Evolutionary conservation across 164 flowering plant genomes (phyloP), one percentile per base, ranked within the genome.

Genomic region (Berberis thunbergii): DNA sequence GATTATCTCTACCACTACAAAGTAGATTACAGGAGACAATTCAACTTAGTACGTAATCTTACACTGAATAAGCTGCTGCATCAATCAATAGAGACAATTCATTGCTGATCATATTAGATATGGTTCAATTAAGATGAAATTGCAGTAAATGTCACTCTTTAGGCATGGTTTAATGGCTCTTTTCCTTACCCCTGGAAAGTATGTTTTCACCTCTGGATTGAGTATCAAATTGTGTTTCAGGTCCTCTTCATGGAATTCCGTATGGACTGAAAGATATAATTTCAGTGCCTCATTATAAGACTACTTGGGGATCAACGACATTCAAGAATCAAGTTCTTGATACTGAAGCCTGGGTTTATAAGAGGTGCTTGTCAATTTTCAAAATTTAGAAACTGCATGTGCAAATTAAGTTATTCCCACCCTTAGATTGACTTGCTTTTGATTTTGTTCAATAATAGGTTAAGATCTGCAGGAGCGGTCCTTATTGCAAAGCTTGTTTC

Each of bases 161-260:
- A 26, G 26, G 26, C 26, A 26, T 26, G 26, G 26, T 26, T 26
- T 26, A 26, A 26, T 26, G 26, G 26, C 26, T 26, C 26, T 26
- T 26, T 26, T 0, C 26, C 26, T 0, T 57, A 41, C 2, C n/a
- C 3, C 2, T 42, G 11, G 43, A 57, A 57, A 57, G 45, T 38
- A 57, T 40, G 44, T 42, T 57, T 9, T 7, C 9, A 7, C 10
- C 9, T 13, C 13, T 9, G 43, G n/a, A 49, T 57, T 66, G 63
- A 66, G 39, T 42, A n/a, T 45, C 7, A 13, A 55, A 13, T 50
- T 67, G 58, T 57, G 11, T 67, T 69, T 3, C 66, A 93, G 97
- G 98, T 74, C 97, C 97, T 67, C 96, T 90, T 13, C 98, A 90
- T 79, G 98, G 98, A 41, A 88, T 93, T 55, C 98, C 97, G 39